Evolutionary conservation across 441 rosid species (phyloP), one percentile per base, ranked within the genome.

Genomic region (Euphorbia celastroides): DNA sequence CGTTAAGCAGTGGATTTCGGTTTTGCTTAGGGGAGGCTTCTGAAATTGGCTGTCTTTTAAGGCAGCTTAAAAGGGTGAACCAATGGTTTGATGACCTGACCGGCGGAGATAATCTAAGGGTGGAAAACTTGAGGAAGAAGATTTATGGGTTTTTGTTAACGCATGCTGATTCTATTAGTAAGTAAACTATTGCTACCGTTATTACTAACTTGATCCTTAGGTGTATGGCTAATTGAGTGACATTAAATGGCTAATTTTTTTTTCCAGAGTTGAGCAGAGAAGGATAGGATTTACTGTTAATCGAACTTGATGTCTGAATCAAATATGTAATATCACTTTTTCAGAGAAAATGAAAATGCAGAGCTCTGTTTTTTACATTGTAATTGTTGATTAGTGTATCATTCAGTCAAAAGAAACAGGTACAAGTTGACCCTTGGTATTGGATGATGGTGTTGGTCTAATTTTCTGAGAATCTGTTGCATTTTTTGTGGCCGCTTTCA

Each of bases 51-150:
- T 52, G 63, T 32, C 81, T 77, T 64, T 63, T 80, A 6, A 34
- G 72, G 56, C 76, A 71, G 70, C 81, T 81, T 28, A 84, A 80
- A 64, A 77, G 76, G 44, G 76, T 80, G 67, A 78, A 77, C 60
- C 57, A 65, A 17, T 84, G 84, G 83, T 57, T 82, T 27, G 78
- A 84, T 69, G 73, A 74, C 66, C 22, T 74, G 28, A 69, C 67
- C 4, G 44, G 42, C 54, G 55, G 65, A 64, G 73, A 63, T 5
- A 73, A 68, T 60, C 62, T 68, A 34, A 77, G 67, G 74, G 71
- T 79, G 7, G 77, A 82, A 71, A 69, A 57, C 42, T 20, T 82
- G 63, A 82, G 77, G 69, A 77, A 75, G 82, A 80, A 80, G 70
- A 69, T 82, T 36, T 78, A 80, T 55, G 57, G 50, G 41, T 80